A percentile compares a stretch with the other conserved stretches of the same genome.
Conservation (phyloP, 2,329 filamentous ascomycete genomes). For the Corniculantispora saksenae region DNA sequence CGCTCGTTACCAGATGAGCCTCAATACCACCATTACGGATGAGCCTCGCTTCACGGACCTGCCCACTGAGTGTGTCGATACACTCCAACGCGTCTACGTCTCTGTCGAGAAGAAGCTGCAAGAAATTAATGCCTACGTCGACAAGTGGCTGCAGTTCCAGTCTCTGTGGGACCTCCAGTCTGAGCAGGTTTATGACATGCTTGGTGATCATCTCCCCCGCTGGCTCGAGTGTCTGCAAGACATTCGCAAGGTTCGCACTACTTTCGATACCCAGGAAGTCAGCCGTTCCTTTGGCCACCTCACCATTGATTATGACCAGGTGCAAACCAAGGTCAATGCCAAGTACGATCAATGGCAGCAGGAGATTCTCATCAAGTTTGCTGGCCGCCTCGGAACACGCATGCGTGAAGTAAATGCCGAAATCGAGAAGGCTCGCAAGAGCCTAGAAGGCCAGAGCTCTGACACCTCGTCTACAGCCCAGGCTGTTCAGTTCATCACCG, state of each 20-base stretch:
- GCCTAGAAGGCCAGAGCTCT: conserved; percentile 87
- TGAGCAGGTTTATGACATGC: conserved; percentile 88
- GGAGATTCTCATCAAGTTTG: conserved; percentile 93
- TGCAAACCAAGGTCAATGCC: conserved; percentile 96
- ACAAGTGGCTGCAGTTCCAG: conserved; percentile 98
- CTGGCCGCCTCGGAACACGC: conserved; percentile 79
- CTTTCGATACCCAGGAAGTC: conserved; percentile 96
- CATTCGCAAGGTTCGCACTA: conserved; percentile 90
- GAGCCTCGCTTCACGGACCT: conserved; percentile 80
- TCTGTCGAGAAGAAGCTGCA: conserved; percentile 81
- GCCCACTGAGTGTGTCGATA: conserved; percentile 77
- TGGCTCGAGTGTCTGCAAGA: conserved; percentile 98
- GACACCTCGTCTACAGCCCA: conserved; percentile 95
- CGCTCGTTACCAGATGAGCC: conserved; percentile 87
- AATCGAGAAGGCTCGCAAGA: conserved; percentile 84
- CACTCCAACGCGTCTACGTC: conserved; percentile 77
- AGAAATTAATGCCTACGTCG: conserved; percentile 81
- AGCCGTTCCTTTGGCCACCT: conserved; percentile 91
- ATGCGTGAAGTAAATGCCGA: conserved; percentile 93
- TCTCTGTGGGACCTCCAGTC: conserved; percentile 97
- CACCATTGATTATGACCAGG: conserved; percentile 96
- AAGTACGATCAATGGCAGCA: conserved; percentile 99
- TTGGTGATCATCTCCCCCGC: conserved; percentile 86
- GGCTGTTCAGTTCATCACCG: conserved; percentile 97
- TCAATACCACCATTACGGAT: conserved; percentile 65